Evolutionary conservation across 495 filamentous ascomycete species (phyloP).

Genomic region (Hypoxylon crocopeplum): DNA sequence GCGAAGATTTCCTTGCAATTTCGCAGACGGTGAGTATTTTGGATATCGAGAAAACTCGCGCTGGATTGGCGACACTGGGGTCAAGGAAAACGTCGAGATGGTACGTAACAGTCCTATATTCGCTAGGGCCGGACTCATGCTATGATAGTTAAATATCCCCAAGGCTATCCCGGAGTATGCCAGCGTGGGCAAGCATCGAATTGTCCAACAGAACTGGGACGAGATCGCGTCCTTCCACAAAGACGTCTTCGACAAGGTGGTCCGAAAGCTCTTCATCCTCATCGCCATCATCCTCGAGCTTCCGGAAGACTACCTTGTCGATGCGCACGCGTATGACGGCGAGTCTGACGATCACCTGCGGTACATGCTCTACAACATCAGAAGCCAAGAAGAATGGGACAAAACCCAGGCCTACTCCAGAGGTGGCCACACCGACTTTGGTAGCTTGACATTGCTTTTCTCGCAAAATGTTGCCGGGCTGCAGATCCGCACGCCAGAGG

Average conservation of each 20-base stretch:
- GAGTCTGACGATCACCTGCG: slow-evolving; percentile 55
- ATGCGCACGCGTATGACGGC: slow-evolving; percentile 53
- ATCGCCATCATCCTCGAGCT: slow-evolving; percentile 58
- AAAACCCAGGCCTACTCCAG: slow-evolving; percentile 30
- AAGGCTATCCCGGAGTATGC: slow-evolving; percentile 49
- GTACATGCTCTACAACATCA: slow-evolving; percentile 57
- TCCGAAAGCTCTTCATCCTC: slow-evolving; percentile 55
- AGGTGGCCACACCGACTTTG: slow-evolving; percentile 58
- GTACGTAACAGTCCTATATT: slow-evolving; percentile 27
- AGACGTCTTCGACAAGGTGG: slow-evolving; percentile 31
- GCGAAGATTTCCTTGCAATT: slow-evolving; percentile 49
- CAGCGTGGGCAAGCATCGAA: slow-evolving; percentile 42
- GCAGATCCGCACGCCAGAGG: slow-evolving; percentile 54
- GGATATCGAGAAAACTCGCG: slow-evolving; percentile 53
- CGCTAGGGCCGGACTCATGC: background rate
- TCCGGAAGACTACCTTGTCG: slow-evolving; percentile 53
- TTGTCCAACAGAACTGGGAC: slow-evolving; percentile 36
- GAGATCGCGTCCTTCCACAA: slow-evolving; percentile 34
- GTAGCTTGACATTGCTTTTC: slow-evolving; percentile 59
- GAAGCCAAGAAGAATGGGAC: slow-evolving; percentile 40
- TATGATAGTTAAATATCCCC: slow-evolving; percentile 50
- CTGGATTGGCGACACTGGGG: slow-evolving; percentile 54
- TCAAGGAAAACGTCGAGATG: slow-evolving; percentile 56
- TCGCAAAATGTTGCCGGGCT: slow-evolving; percentile 57
- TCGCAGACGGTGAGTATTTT: slow-evolving; percentile 54